These are phyloP conservation scores for Acacia melanoxylon DNA, from an alignment of 306 rosid genomes.

Conservation along the genomic window DNA sequence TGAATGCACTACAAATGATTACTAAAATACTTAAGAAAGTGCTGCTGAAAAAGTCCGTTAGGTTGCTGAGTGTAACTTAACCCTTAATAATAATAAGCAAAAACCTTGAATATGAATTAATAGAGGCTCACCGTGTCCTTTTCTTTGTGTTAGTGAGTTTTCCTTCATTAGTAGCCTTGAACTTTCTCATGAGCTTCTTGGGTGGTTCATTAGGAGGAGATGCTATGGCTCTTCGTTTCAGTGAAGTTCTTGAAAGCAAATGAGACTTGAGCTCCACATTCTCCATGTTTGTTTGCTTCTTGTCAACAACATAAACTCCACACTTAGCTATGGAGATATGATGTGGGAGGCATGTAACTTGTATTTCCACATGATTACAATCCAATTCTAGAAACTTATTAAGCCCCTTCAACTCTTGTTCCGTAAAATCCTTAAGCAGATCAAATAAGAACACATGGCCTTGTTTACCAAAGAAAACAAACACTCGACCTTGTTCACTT, in stretches of 20 bases:
- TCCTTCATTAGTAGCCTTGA: not conserved
- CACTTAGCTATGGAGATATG: not conserved
- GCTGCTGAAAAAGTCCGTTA: too few species aligned
- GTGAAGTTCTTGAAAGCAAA: not conserved
- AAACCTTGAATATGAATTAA: too few species aligned
- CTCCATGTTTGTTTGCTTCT: not conserved
- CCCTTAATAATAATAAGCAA: too few species aligned
- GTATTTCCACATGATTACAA: not conserved
- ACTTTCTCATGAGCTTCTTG: not conserved
- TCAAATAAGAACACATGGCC: conserved; percentile 14
- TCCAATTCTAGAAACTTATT: not conserved
- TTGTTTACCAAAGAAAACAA: not conserved
- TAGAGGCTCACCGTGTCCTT: not conserved
- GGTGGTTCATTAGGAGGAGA: not conserved
- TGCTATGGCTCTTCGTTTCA: not conserved
- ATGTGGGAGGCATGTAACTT: not conserved
- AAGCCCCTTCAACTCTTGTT: not conserved
- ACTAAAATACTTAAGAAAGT: too few species aligned
- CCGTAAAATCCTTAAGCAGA: not conserved
- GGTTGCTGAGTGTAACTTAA: too few species aligned
- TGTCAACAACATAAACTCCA: not conserved
- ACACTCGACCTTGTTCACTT: not conserved
- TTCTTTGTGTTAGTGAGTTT: not conserved
- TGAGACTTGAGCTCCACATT: not conserved
- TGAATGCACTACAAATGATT: too few species aligned